Conservation (phyloP, 2,329 filamentous ascomycete species). For the Ascochyta viciae-villosae region DNA sequence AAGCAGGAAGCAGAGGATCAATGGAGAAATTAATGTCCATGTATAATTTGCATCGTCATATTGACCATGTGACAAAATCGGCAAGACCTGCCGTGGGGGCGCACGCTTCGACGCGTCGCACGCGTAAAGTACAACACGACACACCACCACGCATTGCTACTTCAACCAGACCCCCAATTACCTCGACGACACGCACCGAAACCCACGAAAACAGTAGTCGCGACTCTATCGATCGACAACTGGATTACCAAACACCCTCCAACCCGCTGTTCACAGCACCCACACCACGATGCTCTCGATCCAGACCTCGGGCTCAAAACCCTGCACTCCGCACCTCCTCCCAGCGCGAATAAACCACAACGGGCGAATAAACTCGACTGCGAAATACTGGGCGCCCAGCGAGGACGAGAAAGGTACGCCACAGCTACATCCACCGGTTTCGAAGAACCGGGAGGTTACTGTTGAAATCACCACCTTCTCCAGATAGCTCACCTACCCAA, state of each 20-base stretch:
- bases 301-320: slow-evolving; percentile 40
- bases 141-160: no score
- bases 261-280: no score
- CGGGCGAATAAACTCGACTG: slow-evolving; percentile 69
- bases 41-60: slow-evolving; percentile 2
- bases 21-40: not conserved
- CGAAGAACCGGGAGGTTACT: no score
- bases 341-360: slow-evolving; percentile 83
- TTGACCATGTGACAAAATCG: not conserved
- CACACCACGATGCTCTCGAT: slow-evolving; percentile 55
- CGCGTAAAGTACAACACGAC: slow-evolving; percentile 3
- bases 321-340: slow-evolving; percentile 72
- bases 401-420: slow-evolving; percentile 49
- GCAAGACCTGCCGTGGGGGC: not conserved
- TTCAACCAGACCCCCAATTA: no score
- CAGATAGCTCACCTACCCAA: no score
- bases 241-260: no score
- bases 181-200: no score
- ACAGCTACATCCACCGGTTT: no score
- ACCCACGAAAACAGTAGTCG: no score
- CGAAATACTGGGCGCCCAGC: slow-evolving; percentile 74
- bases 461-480: no score
- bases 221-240: no score
- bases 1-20: not conserved
- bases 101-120: slow-evolving; percentile 21